Evolutionary conservation across 129 eudicot species (phyloP), one percentile per base, ranked within the genome.

Genomic region (Tagetes erecta): DNA sequence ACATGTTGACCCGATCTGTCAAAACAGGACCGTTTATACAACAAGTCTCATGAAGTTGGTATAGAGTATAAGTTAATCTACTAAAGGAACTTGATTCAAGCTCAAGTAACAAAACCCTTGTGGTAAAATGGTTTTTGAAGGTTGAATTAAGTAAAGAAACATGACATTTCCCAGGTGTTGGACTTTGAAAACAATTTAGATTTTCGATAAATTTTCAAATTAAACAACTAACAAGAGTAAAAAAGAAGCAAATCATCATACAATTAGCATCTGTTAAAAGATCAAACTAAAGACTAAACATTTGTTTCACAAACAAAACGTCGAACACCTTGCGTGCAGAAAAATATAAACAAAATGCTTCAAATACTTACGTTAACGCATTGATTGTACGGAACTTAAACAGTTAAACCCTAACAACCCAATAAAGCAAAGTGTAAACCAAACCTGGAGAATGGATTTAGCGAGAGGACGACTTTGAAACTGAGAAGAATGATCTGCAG

Each of bases 391-490:
- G 20, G 11, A 50, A 40, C 8, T 41, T 66, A 51, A 66, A 76
- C 55, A 40, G 4, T 41, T 66, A 51, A 66, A 76, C 55, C 73
- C 80, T 40, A 52, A 50, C 0, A 64, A 20, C 27, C 30, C 33
- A 50, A 63, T 58, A 59, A 1, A 73, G 34, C 10, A 73, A 5
- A 39, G 4, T 64, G 49, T 64, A 5, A 5, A 38, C 44, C 4
- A 0, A 3, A 89, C 97, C 97, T 89, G 88, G 10, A 77, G 74
- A 73, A 73, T 72, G 8, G 91, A 87, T 64, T 85, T 84, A 40
- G 88, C 71, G 38, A 84, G 74, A 11, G 76, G 80, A 47, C 83
- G 86, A 66, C 64, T 58, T 67, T 67, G 64, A 66, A 72, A 63
- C 3, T 67, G 46, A 36, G 78, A 62, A 71, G 82, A 9, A 41